A percentile compares a stretch with the other conserved stretches of the same genome.
phyloP scores from a whole-genome alignment of 2,329 filamentous ascomycete genomes.

The Hawksworthiomyces lignivorus region DNA sequence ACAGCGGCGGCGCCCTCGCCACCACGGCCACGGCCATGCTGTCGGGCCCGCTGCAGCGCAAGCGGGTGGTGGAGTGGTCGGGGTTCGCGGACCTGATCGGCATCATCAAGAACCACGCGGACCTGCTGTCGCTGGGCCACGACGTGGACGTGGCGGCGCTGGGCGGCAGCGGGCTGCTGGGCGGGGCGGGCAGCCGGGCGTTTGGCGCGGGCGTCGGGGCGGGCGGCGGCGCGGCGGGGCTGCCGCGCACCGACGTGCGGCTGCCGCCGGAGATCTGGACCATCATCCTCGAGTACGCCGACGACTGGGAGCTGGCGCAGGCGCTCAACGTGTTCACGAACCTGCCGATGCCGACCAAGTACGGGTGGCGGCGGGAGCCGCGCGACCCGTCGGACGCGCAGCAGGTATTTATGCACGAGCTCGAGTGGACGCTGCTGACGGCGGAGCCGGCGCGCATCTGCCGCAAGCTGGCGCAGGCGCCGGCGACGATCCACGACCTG shows the following conservation, averaged over 20 bases:
- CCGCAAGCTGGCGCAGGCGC: conserved; percentile 62
- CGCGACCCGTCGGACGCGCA: conserved; percentile 55
- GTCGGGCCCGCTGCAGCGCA: conserved; percentile 20
- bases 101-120: conserved; percentile 69
- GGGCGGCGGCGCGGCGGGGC: conserved; percentile 7
- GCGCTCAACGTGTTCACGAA: conserved; percentile 75
- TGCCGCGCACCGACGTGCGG: conserved; percentile 28
- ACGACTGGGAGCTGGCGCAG: conserved; percentile 85
- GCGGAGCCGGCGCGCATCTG: conserved; percentile 64
- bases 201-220: conserved; percentile 14
- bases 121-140: conserved; percentile 65
- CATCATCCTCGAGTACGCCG: conserved; percentile 73
- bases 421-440: conserved; percentile 79
- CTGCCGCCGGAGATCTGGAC: conserved; percentile 86
- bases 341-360: conserved; percentile 54
- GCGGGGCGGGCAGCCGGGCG: neutral
- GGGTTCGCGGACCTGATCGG: conserved; percentile 64
- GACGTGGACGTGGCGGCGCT: conserved; percentile 52
- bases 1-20: conserved; percentile 6
- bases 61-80: conserved; percentile 51
- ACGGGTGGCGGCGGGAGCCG: conserved; percentile 58
- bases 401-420: conserved; percentile 64
- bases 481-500: conserved; percentile 61
- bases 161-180: neutral
- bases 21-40: conserved; percentile 14